Percentiles rank a stretch among this genome's conserved stretches.
phyloP scores from a whole-genome alignment of 331 rosid genomes.

The Phaseolus coccineus region DNA sequence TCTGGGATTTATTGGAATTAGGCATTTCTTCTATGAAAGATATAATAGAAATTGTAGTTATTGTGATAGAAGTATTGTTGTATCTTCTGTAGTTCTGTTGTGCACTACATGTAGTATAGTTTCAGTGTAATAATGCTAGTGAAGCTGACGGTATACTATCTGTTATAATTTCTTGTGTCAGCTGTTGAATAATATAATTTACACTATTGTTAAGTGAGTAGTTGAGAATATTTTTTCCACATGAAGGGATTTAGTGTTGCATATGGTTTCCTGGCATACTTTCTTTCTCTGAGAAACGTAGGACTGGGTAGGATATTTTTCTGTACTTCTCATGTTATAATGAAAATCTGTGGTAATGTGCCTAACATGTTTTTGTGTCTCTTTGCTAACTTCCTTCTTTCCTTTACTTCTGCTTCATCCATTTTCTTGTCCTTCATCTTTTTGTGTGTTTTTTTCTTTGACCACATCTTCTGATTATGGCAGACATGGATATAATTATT shows the following conservation, averaged over 20 bases:
- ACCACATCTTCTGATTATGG: conserved; percentile 21
- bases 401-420: conserved; percentile 10
- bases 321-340: neutral
- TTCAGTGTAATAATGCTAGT: neutral
- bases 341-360: conserved; percentile 9
- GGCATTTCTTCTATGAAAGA: neutral
- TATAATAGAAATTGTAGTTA: neutral
- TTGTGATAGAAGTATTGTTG: neutral
- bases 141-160: neutral
- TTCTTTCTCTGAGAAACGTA: conserved; percentile 4
- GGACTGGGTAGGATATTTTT: conserved; percentile 25
- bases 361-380: conserved; percentile 27
- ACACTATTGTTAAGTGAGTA: conserved; percentile 3
- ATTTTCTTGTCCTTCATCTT: neutral
- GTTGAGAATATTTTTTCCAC: conserved; percentile 10
- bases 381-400: conserved; percentile 25
- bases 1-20: conserved; percentile 13
- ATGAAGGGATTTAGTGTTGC: neutral
- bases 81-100: neutral
- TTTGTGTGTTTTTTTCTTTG: neutral
- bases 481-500: conserved; percentile 84
- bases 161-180: neutral
- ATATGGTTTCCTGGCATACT: neutral
- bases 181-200: conserved; percentile 15
- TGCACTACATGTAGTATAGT: neutral